Evolutionary conservation across 805 yeast genomes (phyloP).

Genomic region (Candida schatavii): DNA sequence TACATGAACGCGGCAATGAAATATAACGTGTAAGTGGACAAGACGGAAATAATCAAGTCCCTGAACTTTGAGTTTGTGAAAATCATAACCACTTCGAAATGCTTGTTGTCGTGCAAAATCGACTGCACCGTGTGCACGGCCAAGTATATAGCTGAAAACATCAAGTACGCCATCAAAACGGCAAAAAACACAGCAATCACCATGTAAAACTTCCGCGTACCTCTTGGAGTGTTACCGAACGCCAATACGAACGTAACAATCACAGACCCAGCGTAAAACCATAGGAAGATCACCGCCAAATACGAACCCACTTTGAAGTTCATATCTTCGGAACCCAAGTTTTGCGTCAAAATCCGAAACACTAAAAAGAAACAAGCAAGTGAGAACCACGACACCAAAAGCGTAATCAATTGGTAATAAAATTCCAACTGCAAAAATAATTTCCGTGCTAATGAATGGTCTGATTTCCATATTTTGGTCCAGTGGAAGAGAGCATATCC

Average conservation of each 20-base stretch:
- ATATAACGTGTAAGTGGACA: constrained; percentile 80
- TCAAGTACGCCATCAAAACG: constrained; percentile 80
- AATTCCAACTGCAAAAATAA: constrained; percentile 83
- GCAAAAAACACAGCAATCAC: constrained; percentile 80
- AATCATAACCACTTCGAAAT: constrained; percentile 44
- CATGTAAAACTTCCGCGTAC: constrained; percentile 76
- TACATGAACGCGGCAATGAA: constrained; percentile 74
- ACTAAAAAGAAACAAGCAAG: constrained; percentile 87
- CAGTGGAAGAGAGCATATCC: constrained; percentile 83
- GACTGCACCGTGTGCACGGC: constrained; percentile 68
- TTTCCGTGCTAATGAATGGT: constrained; percentile 80
- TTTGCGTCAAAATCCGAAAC: constrained; percentile 79
- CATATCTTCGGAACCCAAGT: constrained; percentile 63
- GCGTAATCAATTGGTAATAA: constrained; percentile 70
- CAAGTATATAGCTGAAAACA: constrained; percentile 82
- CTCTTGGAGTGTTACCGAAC: constrained; percentile 92
- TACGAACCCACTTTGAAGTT: constrained; percentile 72
- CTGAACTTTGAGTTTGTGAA: constrained; percentile 72
- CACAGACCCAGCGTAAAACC: constrained; percentile 80
- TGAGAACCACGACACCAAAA: constrained; percentile 89
- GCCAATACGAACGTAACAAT: constrained; percentile 85
- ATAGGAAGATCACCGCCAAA: constrained; percentile 72
- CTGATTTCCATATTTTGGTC: constrained; percentile 83
- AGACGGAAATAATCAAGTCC: constrained; percentile 81
- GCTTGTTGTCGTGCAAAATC: constrained; percentile 42